Conservation (phyloP, 768 basidiomycete genomes). For the Boletus edulis region DNA sequence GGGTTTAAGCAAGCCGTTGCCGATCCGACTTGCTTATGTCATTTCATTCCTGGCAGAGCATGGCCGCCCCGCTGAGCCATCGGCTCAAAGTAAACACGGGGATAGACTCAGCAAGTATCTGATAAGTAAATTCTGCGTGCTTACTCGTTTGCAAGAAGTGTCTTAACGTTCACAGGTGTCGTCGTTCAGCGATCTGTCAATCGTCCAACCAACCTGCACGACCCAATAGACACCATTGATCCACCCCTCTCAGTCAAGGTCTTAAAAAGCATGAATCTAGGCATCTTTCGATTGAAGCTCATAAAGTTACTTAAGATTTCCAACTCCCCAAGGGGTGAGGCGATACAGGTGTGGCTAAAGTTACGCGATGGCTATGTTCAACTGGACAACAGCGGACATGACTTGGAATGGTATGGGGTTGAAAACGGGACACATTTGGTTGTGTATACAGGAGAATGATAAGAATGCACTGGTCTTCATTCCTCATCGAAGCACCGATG, state of each 20-base stretch:
- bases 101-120: slow-evolving; percentile 61
- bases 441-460: slow-evolving; percentile 22
- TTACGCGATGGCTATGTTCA: slow-evolving; percentile 50
- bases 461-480: not conserved
- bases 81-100: slow-evolving; percentile 28
- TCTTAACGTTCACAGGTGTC: slow-evolving; percentile 25
- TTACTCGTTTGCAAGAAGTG: not conserved
- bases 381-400: slow-evolving; percentile 50
- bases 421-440: slow-evolving; percentile 47
- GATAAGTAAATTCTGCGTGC: slow-evolving; percentile 45
- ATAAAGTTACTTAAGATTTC: slow-evolving; percentile 45
- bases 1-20: slow-evolving; percentile 4
- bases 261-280: slow-evolving; percentile 67
- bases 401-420: slow-evolving; percentile 71
- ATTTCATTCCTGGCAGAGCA: slow-evolving; percentile 44
- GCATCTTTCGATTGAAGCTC: slow-evolving; percentile 61
- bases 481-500: not conserved
- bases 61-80: slow-evolving; percentile 46
- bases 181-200: slow-evolving; percentile 25
- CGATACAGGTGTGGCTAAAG: slow-evolving; percentile 52
- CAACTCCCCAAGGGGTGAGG: slow-evolving; percentile 25
- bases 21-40: not conserved
- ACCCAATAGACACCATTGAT: slow-evolving; percentile 14
- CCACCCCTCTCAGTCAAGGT: slow-evolving; percentile 43
- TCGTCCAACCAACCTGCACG: slow-evolving; percentile 21